phyloP scores from a whole-genome alignment of 805 yeast species.

The Wickerhamiella sergipiensis region DNA sequence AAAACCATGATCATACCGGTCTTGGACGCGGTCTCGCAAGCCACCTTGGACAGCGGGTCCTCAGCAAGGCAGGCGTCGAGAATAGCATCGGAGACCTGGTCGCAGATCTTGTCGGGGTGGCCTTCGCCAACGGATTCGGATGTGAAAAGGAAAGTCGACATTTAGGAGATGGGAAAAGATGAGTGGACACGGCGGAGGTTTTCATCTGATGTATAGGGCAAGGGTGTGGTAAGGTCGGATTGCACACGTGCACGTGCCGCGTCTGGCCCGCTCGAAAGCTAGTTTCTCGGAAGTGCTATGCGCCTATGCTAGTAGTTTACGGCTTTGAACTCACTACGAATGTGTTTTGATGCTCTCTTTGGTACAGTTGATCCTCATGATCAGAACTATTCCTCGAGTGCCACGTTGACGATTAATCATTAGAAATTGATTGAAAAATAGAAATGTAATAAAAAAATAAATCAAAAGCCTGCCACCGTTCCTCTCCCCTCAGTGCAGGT shows the following conservation, averaged over 20 bases:
- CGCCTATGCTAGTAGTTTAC: too few relatives aligned
- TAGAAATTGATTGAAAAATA: too few relatives aligned
- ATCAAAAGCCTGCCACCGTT: too few relatives aligned
- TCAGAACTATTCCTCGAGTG: too few relatives aligned
- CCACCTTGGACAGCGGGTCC: constrained; percentile 97
- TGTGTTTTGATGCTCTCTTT: too few relatives aligned
- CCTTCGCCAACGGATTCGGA: constrained; percentile 64
- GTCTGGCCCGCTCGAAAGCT: background rate
- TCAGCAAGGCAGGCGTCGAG: constrained; percentile 91
- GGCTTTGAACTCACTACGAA: too few relatives aligned
- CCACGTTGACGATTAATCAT: too few relatives aligned
- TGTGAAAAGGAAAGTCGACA: constrained; percentile 40
- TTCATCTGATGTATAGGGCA: background rate
- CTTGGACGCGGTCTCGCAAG: constrained; percentile 98
- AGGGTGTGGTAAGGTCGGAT: background rate
- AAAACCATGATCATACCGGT: constrained; percentile 99
- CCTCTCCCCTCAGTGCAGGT: too few relatives aligned
- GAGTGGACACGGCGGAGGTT: background rate
- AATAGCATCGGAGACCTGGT: constrained; percentile 97
- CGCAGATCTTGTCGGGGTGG: constrained; percentile 54
- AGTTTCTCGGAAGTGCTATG: too few relatives aligned
- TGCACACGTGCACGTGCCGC: background rate
- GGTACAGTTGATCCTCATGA: too few relatives aligned
- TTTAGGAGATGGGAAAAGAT: background rate
- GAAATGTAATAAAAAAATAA: too few relatives aligned